A percentile compares a stretch with the other conserved stretches of the same genome.
Conservation (phyloP, 176 grass and related monocot species). For the Oryza coarctata region DNA sequence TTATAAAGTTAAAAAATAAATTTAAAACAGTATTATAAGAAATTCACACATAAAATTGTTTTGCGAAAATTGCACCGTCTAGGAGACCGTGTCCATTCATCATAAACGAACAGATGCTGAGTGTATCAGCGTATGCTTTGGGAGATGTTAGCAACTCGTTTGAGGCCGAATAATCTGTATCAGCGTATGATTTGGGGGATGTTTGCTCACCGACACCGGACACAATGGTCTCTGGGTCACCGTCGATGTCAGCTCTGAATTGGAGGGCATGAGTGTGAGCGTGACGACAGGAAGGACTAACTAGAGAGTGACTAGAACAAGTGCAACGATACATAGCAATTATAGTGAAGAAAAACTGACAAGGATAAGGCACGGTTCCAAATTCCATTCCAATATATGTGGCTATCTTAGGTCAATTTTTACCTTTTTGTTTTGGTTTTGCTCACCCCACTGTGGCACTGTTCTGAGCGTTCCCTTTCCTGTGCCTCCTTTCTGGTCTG, state of each 20-base stretch:
- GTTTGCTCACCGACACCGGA: conserved; percentile 34
- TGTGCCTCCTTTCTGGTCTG: background rate
- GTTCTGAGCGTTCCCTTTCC: conserved; percentile 4
- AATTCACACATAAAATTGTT: no score
- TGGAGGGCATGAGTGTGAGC: background rate
- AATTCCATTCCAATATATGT: background rate
- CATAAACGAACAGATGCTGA: no score
- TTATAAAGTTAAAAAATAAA: no score
- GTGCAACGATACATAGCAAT: conserved; percentile 12
- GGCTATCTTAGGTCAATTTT: conserved; percentile 8
- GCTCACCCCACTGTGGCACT: background rate
- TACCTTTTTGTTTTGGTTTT: background rate
- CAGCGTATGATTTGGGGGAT: no score
- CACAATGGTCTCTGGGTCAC: conserved; percentile 5
- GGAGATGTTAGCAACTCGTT: no score
- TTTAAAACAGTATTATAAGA: no score
- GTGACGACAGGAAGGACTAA: background rate
- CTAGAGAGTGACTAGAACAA: conserved; percentile 16
- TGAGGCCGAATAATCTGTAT: no score
- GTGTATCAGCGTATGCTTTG: no score
- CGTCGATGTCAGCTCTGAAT: background rate
- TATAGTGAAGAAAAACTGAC: background rate
- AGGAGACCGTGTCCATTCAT: no score
- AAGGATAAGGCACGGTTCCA: conserved; percentile 10
- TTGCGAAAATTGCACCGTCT: no score